Percentiles rank a stretch among this genome's conserved stretches.
These are phyloP conservation scores for Pythium folliculosum DNA, from an alignment of 352 stramenopile species.

Conservation along the genomic window DNA sequence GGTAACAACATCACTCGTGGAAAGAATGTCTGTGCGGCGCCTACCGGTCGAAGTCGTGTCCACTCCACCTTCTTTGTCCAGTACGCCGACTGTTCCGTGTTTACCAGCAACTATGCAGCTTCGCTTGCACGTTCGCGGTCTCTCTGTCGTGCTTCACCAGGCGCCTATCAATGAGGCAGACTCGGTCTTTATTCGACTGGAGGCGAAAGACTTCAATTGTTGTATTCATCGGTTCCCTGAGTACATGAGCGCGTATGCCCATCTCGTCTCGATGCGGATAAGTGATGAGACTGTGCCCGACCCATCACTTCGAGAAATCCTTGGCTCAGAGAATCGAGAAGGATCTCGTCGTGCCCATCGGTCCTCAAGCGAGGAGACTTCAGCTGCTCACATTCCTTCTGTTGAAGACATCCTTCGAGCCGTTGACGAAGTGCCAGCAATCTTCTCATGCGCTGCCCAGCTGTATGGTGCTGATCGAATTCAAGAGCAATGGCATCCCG, in stretches of 20 bases:
- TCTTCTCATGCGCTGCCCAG: conserved; percentile 78
- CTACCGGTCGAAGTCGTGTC: conserved; percentile 14
- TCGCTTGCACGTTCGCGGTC: conserved; percentile 69
- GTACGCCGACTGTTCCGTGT: background rate
- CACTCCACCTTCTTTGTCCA: conserved; percentile 9
- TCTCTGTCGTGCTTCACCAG: conserved; percentile 70
- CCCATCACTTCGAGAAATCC: conserved; percentile 53
- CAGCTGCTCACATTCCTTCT: conserved; percentile 51
- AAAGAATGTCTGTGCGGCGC: conserved; percentile 21
- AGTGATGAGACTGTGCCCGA: conserved; percentile 64
- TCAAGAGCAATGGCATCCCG: conserved; percentile 80
- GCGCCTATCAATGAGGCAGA: conserved; percentile 25
- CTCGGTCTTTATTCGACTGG: conserved; percentile 63
- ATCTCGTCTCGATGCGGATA: conserved; percentile 75
- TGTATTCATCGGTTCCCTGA: conserved; percentile 70
- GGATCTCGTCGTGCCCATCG: background rate
- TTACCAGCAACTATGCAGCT: conserved; percentile 58
- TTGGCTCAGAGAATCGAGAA: conserved; percentile 22
- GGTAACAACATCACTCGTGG: conserved; percentile 27
- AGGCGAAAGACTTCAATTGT: conserved; percentile 68
- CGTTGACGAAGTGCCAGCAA: conserved; percentile 57
- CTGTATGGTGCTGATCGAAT: conserved; percentile 78
- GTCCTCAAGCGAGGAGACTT: background rate
- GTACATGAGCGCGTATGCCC: conserved; percentile 72
- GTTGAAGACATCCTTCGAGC: conserved; percentile 57